Conservation (phyloP, 164 flowering plant species). For the Berberis thunbergii region DNA sequence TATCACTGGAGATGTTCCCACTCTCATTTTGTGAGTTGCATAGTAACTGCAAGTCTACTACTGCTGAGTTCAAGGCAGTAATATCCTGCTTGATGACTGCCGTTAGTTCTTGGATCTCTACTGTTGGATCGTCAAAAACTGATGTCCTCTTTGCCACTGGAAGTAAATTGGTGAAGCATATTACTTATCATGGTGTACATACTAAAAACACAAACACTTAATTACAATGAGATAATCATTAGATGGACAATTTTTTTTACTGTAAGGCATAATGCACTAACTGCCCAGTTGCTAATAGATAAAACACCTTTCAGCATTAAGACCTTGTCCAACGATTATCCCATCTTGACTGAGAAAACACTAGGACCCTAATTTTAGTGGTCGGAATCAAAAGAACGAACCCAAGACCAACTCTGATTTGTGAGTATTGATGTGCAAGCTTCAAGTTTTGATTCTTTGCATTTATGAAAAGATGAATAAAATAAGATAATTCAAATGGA, state of each 20-base stretch:
- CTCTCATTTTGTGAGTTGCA: conserved; percentile 74
- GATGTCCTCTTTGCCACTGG: conserved; percentile 98
- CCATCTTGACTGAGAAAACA: no score
- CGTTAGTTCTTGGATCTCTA: conserved; percentile 93
- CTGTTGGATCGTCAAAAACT: conserved; percentile 92
- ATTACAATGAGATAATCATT: background rate
- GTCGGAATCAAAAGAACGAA: no score
- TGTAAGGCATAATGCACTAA: no score
- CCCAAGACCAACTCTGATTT: no score
- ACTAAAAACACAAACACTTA: background rate
- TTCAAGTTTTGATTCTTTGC: no score
- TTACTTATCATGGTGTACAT: background rate
- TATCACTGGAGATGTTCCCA: conserved; percentile 66
- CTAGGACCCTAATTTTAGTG: no score
- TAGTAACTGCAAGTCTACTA: conserved; percentile 80
- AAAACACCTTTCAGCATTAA: no score
- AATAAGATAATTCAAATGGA: no score
- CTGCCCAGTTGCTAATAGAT: no score
- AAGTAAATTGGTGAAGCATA: conserved; percentile 2
- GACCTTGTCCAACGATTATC: no score
- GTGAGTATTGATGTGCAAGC: no score
- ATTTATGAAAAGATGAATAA: no score
- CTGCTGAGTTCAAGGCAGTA: conserved; percentile 84
- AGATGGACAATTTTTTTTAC: background rate
- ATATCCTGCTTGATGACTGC: conserved; percentile 96